These are phyloP conservation scores for Candida pini DNA, from an alignment of 805 yeast species.

Conservation along the genomic window DNA sequence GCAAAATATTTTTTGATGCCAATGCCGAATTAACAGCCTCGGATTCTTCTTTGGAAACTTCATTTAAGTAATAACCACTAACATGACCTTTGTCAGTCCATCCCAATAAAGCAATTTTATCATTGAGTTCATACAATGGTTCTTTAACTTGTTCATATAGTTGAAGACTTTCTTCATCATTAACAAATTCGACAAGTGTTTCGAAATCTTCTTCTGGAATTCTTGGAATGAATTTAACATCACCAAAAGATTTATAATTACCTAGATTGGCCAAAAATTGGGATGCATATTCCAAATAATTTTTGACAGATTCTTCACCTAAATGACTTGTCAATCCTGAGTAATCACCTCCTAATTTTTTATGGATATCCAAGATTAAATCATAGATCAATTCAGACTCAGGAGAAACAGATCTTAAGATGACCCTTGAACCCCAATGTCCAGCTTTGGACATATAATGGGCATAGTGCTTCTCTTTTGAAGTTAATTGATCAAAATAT, in stretches of 20 bases:
- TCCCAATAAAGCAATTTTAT: constrained; percentile 57
- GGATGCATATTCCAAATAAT: constrained; percentile 67
- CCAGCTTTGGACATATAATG: constrained; percentile 80
- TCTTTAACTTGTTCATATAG: constrained; percentile 39
- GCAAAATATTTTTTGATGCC: constrained; percentile 59
- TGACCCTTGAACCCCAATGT: constrained; percentile 77
- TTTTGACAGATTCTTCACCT: constrained; percentile 32
- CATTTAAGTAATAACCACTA: constrained; percentile 63
- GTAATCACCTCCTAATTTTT: constrained; percentile 43
- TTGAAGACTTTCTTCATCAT: constrained; percentile 28
- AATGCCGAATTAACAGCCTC: constrained; percentile 62
- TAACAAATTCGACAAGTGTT: constrained; percentile 38
- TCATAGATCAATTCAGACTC: constrained; percentile 76
- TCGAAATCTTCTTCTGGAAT: constrained; percentile 44
- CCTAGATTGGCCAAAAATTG: constrained; percentile 73
- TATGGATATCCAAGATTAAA: constrained; percentile 56
- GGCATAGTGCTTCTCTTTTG: constrained; percentile 63
- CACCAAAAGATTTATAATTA: constrained; percentile 84
- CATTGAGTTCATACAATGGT: constrained; percentile 45
- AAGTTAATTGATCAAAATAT: constrained; percentile 62
- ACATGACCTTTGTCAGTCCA: constrained; percentile 74
- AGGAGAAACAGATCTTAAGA: constrained; percentile 74
- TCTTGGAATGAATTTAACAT: constrained; percentile 75
- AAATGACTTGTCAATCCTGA: constrained; percentile 29
- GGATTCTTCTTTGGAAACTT: constrained; percentile 54